Evolutionary conservation across 208 protist genomes (phyloP), one percentile per base, ranked within the genome.

Genomic region (Wallacemonas sp.): DNA sequence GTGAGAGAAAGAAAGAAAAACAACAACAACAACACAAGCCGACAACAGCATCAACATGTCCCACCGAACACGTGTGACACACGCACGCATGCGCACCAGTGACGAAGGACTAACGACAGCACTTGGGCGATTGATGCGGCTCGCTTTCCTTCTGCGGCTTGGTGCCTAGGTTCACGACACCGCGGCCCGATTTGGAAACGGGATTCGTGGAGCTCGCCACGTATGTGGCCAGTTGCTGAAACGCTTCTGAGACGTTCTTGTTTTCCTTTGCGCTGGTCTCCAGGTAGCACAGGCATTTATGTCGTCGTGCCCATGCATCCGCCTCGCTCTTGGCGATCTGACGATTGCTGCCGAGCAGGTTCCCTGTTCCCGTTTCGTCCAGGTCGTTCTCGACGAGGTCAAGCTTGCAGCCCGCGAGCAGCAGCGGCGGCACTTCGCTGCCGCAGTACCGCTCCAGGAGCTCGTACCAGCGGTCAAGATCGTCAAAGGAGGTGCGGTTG

Each of bases 211-310:
- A 74, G 12, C 78, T 72, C 16, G 83, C 71, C 0, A 93, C 71
- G 66, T 76, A 92, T 27, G 90, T 95, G 44, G 85, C 80, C 16
- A 95, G 71, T 44, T 93, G 86, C 72, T 95, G 87, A 60, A 95
- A 95, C 1, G 83, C 87, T 56, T 81, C 80, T 5, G 76, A 80
- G 4, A 95, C 82, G 54, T 95, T 95, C n/a, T 77, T 92, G 70
- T 95, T 95, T 46, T 90, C 83, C 76, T 93, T 95, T 6, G 90
- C 86, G 55, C 90, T 95, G 1, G 90, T 91, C 65, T 95, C 90
- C 19, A 95, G 68, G 74, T 95, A 95, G 61, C 87, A 93, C 34
- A 95, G 71, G 27, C 87, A 93, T 52, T 68, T 64, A 66, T 91
- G 85, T 8, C 66, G 32, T 32, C 87, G 67, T 48, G 90, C 90